Evolutionary conservation across 148 eudicot genomes (phyloP).

Genomic region (Limonium bicolor): DNA sequence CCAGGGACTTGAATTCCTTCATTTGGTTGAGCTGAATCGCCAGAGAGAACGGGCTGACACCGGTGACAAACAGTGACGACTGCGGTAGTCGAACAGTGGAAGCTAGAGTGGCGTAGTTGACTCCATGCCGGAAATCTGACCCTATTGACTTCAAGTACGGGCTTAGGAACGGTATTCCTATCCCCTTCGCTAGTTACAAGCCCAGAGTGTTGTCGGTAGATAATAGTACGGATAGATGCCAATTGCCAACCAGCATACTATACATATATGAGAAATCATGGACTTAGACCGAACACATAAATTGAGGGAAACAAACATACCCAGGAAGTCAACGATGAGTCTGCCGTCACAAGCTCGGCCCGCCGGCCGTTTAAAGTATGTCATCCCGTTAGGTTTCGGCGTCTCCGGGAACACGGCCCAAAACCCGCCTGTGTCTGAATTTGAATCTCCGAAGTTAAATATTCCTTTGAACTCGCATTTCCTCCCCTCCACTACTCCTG

Average conservation of each 20-base stretch:
- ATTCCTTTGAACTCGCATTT: constrained; percentile 63
- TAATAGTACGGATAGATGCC: too few species aligned
- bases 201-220: too few species aligned
- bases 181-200: constrained; percentile 67
- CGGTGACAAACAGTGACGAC: constrained; percentile 67
- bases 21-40: constrained; percentile 79
- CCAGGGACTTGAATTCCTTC: constrained; percentile 46
- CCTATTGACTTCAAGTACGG: constrained; percentile 86
- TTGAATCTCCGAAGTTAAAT: constrained; percentile 86
- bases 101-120: constrained; percentile 77
- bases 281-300: not conserved
- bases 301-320: constrained; percentile 14
- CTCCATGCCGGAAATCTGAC: constrained; percentile 64
- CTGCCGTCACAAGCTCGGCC: constrained; percentile 80
- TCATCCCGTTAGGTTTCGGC: constrained; percentile 48
- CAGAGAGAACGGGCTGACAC: constrained; percentile 82
- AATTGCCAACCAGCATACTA: too few species aligned
- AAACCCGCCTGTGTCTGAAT: constrained; percentile 78
- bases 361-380: constrained; percentile 51
- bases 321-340: constrained; percentile 66
- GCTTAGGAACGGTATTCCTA: constrained; percentile 72
- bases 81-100: constrained; percentile 61
- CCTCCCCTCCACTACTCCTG: too few species aligned
- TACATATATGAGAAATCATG: too few species aligned
- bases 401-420: constrained; percentile 60